These are phyloP conservation scores for Xylona heveae DNA, from an alignment of 495 filamentous ascomycete species.

Conservation along the genomic window DNA sequence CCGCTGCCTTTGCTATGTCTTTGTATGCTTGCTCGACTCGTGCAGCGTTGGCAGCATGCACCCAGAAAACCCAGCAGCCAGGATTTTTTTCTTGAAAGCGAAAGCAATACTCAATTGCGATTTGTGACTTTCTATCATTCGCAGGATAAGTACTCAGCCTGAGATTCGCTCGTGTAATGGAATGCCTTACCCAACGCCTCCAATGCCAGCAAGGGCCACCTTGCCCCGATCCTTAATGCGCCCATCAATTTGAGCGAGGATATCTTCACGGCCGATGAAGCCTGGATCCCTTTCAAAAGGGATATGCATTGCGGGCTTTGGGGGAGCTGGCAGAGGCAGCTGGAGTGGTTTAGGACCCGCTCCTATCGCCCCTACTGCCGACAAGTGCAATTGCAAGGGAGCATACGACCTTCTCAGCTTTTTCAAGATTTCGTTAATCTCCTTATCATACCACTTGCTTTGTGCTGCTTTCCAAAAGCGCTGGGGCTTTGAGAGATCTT, in stretches of 20 bases:
- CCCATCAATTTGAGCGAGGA: conserved; percentile 14
- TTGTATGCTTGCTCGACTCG: conserved; percentile 23
- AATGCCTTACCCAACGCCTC: conserved; percentile 25
- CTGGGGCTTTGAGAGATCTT: too few species aligned
- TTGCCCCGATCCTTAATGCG: conserved; percentile 9
- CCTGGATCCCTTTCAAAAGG: conserved; percentile 18
- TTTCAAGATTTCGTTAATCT: too few species aligned
- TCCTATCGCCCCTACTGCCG: conserved; percentile 11
- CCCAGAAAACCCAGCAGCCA: conserved; percentile 23
- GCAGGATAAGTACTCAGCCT: neutral
- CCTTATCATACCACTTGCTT: too few species aligned
- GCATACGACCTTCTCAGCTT: too few species aligned
- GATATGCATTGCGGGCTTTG: conserved; percentile 9
- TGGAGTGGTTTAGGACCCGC: conserved; percentile 2
- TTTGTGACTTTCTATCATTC: conserved; percentile 25
- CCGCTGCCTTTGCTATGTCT: conserved; percentile 14
- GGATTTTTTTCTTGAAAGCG: conserved; percentile 13
- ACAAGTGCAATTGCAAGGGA: too few species aligned
- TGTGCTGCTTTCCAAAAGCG: too few species aligned
- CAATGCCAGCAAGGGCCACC: conserved; percentile 21
- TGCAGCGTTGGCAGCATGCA: conserved; percentile 16
- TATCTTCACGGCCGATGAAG: conserved; percentile 20
- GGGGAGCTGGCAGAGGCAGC: conserved; percentile 6
- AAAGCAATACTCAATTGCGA: conserved; percentile 28
- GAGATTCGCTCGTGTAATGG: neutral